phyloP scores from a whole-genome alignment of 208 protist species.

The Trypanosoma platydactyli region DNA sequence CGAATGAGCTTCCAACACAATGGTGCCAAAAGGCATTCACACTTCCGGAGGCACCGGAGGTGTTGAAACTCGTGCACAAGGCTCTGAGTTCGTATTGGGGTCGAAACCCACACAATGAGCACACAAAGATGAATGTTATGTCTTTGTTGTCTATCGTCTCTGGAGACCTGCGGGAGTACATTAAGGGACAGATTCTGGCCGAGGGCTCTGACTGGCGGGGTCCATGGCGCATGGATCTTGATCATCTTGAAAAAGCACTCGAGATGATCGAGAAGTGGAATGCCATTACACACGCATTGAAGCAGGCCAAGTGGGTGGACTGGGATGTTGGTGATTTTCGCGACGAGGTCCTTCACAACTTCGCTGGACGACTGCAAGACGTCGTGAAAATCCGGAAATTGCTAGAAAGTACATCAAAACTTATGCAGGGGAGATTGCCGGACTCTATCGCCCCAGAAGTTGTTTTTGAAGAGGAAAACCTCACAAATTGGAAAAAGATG shows the following conservation, averaged over 20 bases:
- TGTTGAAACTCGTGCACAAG: conserved; percentile 67
- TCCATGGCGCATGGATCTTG: conserved; percentile 73
- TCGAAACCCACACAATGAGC: conserved; percentile 54
- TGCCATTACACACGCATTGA: conserved; percentile 38
- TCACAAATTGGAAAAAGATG: conserved; percentile 52
- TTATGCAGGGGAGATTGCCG: conserved; percentile 42
- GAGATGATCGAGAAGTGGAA: conserved; percentile 75
- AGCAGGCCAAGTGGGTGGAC: conserved; percentile 61
- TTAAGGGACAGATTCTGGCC: conserved; percentile 69
- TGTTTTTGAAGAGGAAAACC: conserved; percentile 69
- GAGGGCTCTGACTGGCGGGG: conserved; percentile 74
- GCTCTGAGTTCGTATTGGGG: conserved; percentile 73
- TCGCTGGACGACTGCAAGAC: conserved; percentile 62
- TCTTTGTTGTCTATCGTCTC: conserved; percentile 85
- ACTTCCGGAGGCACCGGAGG: conserved; percentile 67
- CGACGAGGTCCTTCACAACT: conserved; percentile 70
- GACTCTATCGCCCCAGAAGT: conserved; percentile 65
- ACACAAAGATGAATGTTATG: conserved; percentile 64
- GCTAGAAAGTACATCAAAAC: conserved; percentile 38
- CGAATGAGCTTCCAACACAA: conserved; percentile 68
- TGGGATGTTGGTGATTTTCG: conserved; percentile 78
- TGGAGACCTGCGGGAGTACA: conserved; percentile 82
- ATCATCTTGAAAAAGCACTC: conserved; percentile 52
- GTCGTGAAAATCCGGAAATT: conserved; percentile 73
- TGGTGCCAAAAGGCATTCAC: conserved; percentile 86